Conservation (phyloP, 345 rosid genomes). For the Moricandia moricandioides region DNA sequence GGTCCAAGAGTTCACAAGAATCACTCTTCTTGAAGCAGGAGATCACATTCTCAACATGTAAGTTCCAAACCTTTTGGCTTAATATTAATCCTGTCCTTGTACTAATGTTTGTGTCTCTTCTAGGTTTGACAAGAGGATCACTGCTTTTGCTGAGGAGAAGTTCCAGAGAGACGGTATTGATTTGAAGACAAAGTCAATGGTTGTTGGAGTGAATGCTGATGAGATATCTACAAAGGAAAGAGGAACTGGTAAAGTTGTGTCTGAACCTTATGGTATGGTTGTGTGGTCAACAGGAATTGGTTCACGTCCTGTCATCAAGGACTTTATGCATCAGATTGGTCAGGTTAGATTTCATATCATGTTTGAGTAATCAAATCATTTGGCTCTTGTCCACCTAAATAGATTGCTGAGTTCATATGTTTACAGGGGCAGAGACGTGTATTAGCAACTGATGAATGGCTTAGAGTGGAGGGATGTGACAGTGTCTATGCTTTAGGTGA, state of each 20-base stretch:
- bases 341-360: constrained; percentile 40
- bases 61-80: no score
- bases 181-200: constrained; percentile 68
- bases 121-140: constrained; percentile 66
- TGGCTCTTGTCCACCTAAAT: neutral
- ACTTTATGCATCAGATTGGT: constrained; percentile 77
- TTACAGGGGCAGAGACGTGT: constrained; percentile 56
- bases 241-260: constrained; percentile 40
- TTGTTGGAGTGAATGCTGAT: constrained; percentile 54
- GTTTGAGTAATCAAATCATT: neutral
- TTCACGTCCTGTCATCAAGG: constrained; percentile 58
- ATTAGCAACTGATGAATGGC: constrained; percentile 84
- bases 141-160: constrained; percentile 58
- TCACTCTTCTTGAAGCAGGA: constrained; percentile 81
- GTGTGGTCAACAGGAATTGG: constrained; percentile 90
- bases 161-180: constrained; percentile 68
- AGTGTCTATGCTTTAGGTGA: constrained; percentile 72
- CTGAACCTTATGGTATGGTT: constrained; percentile 72
- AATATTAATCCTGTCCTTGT: no score
- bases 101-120: no score
- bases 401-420: neutral
- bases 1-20: constrained; percentile 45
- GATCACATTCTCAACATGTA: constrained; percentile 72
- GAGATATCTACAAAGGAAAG: constrained; percentile 61
- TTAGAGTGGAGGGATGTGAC: constrained; percentile 63